These are phyloP conservation scores for Suhomyces choctaworum DNA, from an alignment of 1,139 yeast genomes.

Conservation along the genomic window DNA sequence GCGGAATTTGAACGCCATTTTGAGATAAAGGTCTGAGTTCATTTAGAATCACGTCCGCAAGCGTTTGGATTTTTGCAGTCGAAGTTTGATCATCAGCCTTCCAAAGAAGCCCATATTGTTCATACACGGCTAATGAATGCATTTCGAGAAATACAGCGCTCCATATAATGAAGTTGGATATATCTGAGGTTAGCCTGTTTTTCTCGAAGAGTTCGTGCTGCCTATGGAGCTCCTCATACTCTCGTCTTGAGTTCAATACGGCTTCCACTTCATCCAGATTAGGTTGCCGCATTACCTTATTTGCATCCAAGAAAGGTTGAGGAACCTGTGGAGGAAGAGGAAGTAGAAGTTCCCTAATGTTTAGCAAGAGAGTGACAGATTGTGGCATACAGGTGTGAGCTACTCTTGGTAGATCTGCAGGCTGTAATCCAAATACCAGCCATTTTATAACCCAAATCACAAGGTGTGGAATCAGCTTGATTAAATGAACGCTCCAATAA, in stretches of 20 bases:
- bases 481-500: not conserved
- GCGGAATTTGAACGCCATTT: slow-evolving; percentile 9
- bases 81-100: slow-evolving; percentile 1
- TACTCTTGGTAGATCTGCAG: not conserved
- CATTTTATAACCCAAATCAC: not conserved
- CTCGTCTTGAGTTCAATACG: slow-evolving; percentile 32
- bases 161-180: slow-evolving; percentile 44
- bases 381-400: not conserved
- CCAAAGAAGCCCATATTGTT: slow-evolving; percentile 22
- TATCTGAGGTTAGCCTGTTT: slow-evolving; percentile 36
- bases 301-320: slow-evolving; percentile 41
- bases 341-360: slow-evolving; percentile 1
- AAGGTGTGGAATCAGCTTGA: not conserved
- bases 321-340: slow-evolving; percentile 30
- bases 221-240: slow-evolving; percentile 38
- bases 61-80: slow-evolving; percentile 6
- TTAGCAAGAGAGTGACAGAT: slow-evolving; percentile 6
- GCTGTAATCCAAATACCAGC: slow-evolving; percentile 1
- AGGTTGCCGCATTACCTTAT: slow-evolving; percentile 39
- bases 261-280: slow-evolving; percentile 31
- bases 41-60: slow-evolving; percentile 21
- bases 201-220: slow-evolving; percentile 44
- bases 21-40: slow-evolving; percentile 25
- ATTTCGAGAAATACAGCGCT: slow-evolving; percentile 23
- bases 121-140: slow-evolving; percentile 23